Percentiles rank a stretch among this genome's conserved stretches.
Evolutionary conservation across 768 basidiomycete species (phyloP).

Genomic region (Auriscalpium microsporum): DNA sequence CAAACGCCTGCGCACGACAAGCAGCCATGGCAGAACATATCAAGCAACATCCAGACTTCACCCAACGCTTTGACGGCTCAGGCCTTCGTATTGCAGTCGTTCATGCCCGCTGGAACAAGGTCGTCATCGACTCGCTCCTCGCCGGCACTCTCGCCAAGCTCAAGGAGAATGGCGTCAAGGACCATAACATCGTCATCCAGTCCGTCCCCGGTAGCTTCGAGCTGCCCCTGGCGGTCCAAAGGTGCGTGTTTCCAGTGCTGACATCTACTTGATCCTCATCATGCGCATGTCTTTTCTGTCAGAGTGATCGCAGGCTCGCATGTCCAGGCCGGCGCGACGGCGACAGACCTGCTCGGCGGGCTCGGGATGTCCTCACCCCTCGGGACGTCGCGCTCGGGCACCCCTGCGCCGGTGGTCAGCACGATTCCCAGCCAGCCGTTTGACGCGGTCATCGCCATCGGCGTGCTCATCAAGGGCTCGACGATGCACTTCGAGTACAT

Average conservation of each 20-base stretch:
- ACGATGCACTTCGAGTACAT: constrained; percentile 99
- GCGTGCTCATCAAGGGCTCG: constrained; percentile 93
- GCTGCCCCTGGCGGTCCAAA: constrained; percentile 76
- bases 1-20: constrained; percentile 17
- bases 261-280: constrained; percentile 1
- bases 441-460: constrained; percentile 94
- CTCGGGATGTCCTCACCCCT: constrained; percentile 36
- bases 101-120: constrained; percentile 92
- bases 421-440: constrained; percentile 56
- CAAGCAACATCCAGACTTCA: constrained; percentile 66
- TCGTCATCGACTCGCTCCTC: constrained; percentile 79
- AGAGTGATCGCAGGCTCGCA: constrained; percentile 89
- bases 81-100: constrained; percentile 82
- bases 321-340: constrained; percentile 67
- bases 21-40: constrained; percentile 35
- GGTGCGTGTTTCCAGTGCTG: constrained; percentile 39
- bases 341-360: constrained; percentile 73
- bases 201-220: constrained; percentile 95
- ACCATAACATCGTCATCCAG: constrained; percentile 83
- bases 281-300: neutral
- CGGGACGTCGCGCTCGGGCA: constrained; percentile 39
- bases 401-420: constrained; percentile 35
- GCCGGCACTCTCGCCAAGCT: constrained; percentile 73
- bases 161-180: constrained; percentile 78
- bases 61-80: constrained; percentile 68